phyloP scores from a whole-genome alignment of 1,284 basidiomycete species.

The Rhodotorula sp. region DNA sequence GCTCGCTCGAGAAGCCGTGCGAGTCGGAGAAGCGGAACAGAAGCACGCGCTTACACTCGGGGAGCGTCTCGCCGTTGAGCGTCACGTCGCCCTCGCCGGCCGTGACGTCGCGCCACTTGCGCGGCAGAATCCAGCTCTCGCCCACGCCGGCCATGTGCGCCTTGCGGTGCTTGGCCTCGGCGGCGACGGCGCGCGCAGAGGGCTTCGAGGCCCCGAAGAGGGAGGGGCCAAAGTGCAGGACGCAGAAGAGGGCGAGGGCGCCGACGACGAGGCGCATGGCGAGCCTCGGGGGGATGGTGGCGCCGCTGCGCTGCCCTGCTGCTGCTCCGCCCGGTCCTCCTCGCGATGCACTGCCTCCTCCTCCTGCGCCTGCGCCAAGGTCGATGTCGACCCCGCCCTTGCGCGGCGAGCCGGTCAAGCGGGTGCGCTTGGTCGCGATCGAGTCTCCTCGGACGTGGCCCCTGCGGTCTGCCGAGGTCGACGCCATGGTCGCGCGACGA shows the following conservation, averaged over 20 bases:
- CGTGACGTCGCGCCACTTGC: conserved; percentile 26
- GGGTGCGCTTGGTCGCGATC: conserved; percentile 19
- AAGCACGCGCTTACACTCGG: conserved; percentile 37
- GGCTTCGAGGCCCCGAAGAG: conserved; percentile 5
- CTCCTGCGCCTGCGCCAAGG: not conserved
- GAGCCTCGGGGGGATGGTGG: conserved; percentile 3
- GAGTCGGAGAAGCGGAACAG: conserved; percentile 31
- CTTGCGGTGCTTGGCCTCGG: conserved; percentile 9
- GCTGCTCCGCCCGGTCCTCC: not conserved
- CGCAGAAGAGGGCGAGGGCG: conserved; percentile 17
- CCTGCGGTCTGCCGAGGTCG: conserved; percentile 10
- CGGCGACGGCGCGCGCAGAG: not conserved
- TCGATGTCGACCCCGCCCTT: too few species aligned
- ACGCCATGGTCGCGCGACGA: conserved; percentile 12
- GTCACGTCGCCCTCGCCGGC: conserved; percentile 7
- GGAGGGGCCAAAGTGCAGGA: conserved; percentile 18
- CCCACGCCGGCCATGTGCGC: conserved; percentile 12
- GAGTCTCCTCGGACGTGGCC: conserved; percentile 19
- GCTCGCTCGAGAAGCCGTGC: conserved; percentile 32
- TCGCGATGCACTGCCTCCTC: not conserved
- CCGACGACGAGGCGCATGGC: conserved; percentile 12
- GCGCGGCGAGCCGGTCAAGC: not conserved
- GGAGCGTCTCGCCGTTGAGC: conserved; percentile 25
- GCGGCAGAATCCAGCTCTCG: conserved; percentile 36
- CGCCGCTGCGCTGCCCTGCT: not conserved